A percentile compares a stretch with the other conserved stretches of the same genome.
phyloP scores from a whole-genome alignment of 164 flowering plant genomes.

The Euptelea pleiosperma region DNA sequence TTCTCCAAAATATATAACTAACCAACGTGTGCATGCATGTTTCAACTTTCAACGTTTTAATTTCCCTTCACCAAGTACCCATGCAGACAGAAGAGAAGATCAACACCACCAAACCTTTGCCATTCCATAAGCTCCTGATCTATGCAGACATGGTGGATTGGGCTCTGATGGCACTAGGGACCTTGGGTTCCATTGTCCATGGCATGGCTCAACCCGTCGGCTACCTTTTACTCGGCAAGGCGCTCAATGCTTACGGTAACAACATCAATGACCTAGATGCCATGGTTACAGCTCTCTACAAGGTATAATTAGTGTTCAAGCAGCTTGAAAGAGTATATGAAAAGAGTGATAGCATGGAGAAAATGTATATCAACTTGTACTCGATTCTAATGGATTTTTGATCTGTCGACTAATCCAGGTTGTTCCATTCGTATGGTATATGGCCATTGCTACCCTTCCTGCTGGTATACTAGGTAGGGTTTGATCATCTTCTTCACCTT shows the following conservation, averaged over 20 bases:
- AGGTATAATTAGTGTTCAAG: slow-evolving; percentile 34
- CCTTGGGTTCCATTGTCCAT: slow-evolving; percentile 58
- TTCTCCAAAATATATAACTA: too few species aligned
- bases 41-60: too few species aligned
- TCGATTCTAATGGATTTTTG: background rate
- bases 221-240: slow-evolving; percentile 64
- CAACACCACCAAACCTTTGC: slow-evolving; percentile 7
- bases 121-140: slow-evolving; percentile 40
- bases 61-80: background rate
- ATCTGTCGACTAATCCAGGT: slow-evolving; percentile 34
- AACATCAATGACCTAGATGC: slow-evolving; percentile 38
- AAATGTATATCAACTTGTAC: too few species aligned
- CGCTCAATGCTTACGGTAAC: slow-evolving; percentile 58
- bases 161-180: slow-evolving; percentile 60
- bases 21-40: background rate
- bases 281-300: slow-evolving; percentile 55
- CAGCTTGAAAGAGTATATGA: too few species aligned
- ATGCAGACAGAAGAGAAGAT: slow-evolving; percentile 9
- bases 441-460: slow-evolving; percentile 71
- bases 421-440: slow-evolving; percentile 68
- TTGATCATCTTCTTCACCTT: background rate
- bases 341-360: too few species aligned
- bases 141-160: slow-evolving; percentile 65
- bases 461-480: slow-evolving; percentile 62
- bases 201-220: slow-evolving; percentile 70